phyloP scores from a whole-genome alignment of 805 yeast genomes.

The Nakazawaea siamensis region DNA sequence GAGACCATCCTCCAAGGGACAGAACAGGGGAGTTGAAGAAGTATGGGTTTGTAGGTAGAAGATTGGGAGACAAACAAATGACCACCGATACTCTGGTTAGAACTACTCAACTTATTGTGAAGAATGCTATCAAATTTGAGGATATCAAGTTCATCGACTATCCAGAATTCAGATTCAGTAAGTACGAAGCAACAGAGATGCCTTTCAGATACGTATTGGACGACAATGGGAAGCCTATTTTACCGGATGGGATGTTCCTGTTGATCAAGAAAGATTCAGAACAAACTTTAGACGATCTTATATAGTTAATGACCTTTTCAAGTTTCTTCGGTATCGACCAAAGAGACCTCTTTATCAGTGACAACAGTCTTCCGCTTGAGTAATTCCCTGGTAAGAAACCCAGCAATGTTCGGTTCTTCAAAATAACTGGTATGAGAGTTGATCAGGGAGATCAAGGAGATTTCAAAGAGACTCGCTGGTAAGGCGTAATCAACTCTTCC shows the following conservation, averaged over 20 bases:
- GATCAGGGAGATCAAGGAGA: constrained; percentile 71
- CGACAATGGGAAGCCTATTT: constrained; percentile 57
- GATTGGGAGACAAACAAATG: constrained; percentile 88
- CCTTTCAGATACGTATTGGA: constrained; percentile 87
- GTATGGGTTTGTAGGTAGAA: constrained; percentile 80
- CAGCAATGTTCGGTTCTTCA: constrained; percentile 79
- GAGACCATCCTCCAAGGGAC: constrained; percentile 90
- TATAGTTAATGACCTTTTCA: constrained; percentile 18
- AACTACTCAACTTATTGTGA: constrained; percentile 77
- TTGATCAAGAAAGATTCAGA: constrained; percentile 81
- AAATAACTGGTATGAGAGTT: constrained; percentile 87
- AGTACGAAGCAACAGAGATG: constrained; percentile 93
- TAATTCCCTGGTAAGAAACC: constrained; percentile 62
- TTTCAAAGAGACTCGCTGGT: constrained; percentile 71
- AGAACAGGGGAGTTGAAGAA: constrained; percentile 87
- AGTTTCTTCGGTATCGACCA: constrained; percentile 6
- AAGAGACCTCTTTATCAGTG: constrained; percentile 2
- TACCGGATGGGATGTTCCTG: constrained; percentile 88
- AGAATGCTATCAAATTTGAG: constrained; percentile 48
- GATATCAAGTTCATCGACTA: constrained; percentile 81
- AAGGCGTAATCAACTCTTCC: constrained; percentile 81
- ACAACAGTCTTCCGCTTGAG: constrained; percentile 10
- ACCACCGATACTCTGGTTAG: constrained; percentile 96
- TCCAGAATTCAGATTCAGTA: constrained; percentile 85
- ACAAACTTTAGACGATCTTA: constrained; percentile 68